Evolutionary conservation across 2,329 filamentous ascomycete species (phyloP).

Genomic region (Diaporthe citriasiana): DNA sequence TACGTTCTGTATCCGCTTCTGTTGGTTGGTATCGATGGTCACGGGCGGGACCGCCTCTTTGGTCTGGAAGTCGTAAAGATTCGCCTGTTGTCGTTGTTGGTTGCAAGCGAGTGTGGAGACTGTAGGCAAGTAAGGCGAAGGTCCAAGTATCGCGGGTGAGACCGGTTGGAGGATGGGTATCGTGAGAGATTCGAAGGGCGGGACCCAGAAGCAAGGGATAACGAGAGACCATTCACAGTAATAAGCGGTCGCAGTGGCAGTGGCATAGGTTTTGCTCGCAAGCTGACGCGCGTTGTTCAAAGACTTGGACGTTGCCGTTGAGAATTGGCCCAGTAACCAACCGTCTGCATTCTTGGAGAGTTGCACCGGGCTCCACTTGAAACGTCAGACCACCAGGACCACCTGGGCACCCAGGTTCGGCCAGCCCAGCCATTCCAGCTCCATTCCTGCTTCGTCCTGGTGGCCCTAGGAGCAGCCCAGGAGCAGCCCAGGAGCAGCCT

Average conservation of each 20-base stretch:
- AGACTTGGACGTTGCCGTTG: neutral
- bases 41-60: neutral
- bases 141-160: neutral
- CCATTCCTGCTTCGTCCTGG: neutral
- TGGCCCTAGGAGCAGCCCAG: neutral
- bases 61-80: neutral
- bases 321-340: slow-evolving; percentile 32
- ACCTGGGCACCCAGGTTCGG: neutral
- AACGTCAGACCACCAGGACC: slow-evolving; percentile 19
- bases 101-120: slow-evolving; percentile 9
- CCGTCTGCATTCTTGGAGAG: slow-evolving; percentile 10
- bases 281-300: slow-evolving; percentile 29
- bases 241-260: slow-evolving; percentile 10
- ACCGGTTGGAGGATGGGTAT: neutral
- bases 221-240: slow-evolving; percentile 9
- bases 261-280: slow-evolving; percentile 4
- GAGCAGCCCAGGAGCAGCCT: slow-evolving; percentile 22
- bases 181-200: neutral
- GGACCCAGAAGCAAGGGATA: neutral
- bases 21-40: neutral
- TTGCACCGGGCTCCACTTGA: slow-evolving; percentile 18
- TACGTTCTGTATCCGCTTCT: no score
- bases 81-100: neutral
- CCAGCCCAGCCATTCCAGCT: slow-evolving; percentile 23
- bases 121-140: neutral